phyloP scores from a whole-genome alignment of 495 filamentous ascomycete species.

The Aspergillus homomorphus region DNA sequence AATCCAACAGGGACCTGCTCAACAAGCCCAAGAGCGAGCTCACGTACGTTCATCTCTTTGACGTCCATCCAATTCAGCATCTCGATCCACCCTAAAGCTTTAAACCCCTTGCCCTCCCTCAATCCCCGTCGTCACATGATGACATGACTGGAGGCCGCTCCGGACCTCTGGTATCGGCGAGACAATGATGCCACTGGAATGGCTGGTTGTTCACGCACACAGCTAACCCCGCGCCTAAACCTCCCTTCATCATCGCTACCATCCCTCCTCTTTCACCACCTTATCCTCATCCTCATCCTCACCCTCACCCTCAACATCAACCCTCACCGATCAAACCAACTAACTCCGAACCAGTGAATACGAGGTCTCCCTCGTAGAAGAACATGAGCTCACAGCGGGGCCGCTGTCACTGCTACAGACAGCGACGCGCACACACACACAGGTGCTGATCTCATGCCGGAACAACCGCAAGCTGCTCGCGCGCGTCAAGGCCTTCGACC shows the following conservation, averaged over 20 bases:
- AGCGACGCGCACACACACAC: constrained; percentile 79
- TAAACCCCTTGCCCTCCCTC: constrained; percentile 5
- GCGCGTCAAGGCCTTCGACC: constrained; percentile 82
- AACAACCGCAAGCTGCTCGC: constrained; percentile 85
- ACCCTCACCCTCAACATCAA: background rate
- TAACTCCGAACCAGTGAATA: constrained; percentile 60
- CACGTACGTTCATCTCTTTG: constrained; percentile 51
- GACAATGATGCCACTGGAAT: background rate
- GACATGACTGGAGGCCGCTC: background rate
- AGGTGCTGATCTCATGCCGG: constrained; percentile 86
- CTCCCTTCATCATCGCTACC: background rate
- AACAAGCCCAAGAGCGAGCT: constrained; percentile 76
- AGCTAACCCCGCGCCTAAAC: background rate
- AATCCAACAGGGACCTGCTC: constrained; percentile 63
- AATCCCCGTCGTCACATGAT: constrained; percentile 7
- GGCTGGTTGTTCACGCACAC: background rate
- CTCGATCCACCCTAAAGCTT: constrained; percentile 1
- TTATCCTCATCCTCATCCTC: background rate
- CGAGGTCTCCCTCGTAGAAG: constrained; percentile 71
- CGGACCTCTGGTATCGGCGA: background rate
- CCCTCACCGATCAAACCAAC: background rate
- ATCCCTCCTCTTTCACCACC: background rate
- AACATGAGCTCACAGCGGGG: constrained; percentile 72
- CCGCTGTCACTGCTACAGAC: constrained; percentile 91
- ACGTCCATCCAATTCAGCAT: background rate